Evolutionary conservation across 140 eudicot species (phyloP).

Genomic region (Oenanthe javanica): DNA sequence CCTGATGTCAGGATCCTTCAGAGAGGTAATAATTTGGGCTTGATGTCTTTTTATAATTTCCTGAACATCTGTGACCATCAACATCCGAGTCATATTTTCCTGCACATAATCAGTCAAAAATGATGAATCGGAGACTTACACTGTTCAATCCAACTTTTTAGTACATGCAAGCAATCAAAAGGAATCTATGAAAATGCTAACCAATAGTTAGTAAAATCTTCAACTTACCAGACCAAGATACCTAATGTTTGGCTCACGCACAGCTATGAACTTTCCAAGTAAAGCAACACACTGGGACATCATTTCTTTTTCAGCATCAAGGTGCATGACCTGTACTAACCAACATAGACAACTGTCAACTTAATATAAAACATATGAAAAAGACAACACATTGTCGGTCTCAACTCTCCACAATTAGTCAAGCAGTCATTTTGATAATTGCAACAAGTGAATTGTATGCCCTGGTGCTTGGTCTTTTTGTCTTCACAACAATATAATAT

Average conservation of each 20-base stretch:
- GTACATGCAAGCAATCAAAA: background rate
- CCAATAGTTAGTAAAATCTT: background rate
- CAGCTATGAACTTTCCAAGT: slow-evolving; percentile 98
- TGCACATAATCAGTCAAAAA: slow-evolving; percentile 33
- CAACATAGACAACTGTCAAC: background rate
- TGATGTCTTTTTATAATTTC: slow-evolving; percentile 94
- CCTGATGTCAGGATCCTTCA: slow-evolving; percentile 99
- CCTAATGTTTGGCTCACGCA: slow-evolving; percentile 96
- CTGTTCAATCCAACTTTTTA: background rate
- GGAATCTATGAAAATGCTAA: background rate
- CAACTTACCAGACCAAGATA: slow-evolving; percentile 91
- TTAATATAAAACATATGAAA: background rate
- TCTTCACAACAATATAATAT: background rate
- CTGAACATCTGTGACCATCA: slow-evolving; percentile 99
- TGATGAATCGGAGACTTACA: slow-evolving; percentile 14
- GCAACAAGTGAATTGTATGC: background rate
- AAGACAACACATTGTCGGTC: background rate
- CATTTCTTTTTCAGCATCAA: slow-evolving; percentile 99
- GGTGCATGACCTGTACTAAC: slow-evolving; percentile 84
- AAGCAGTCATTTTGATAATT: background rate
- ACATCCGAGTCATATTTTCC: slow-evolving; percentile 99
- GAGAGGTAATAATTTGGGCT: slow-evolving; percentile 90
- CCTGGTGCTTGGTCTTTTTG: too few species aligned
- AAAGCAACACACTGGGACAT: slow-evolving; percentile 99
- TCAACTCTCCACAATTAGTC: background rate